Evolutionary conservation across 176 grass and related monocot species (phyloP), one percentile per base, ranked within the genome.

Genomic region (Eleusine indica): DNA sequence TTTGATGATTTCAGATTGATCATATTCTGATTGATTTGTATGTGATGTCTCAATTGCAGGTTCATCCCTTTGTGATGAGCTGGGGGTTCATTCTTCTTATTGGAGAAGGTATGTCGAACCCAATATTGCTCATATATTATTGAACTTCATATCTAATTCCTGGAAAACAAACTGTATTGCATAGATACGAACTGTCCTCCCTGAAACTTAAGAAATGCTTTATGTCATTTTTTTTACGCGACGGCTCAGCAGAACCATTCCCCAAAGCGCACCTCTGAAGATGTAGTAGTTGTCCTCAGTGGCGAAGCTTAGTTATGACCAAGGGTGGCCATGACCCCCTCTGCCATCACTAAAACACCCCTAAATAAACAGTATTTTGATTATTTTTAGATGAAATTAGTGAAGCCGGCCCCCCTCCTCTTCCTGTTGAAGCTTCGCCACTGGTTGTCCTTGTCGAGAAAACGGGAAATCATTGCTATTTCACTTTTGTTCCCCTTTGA

Each of bases 71-170:
- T 38, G 89, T 95, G 77, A 98, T 98, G 93, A 52, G 66, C 9
- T 92, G 92, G 88, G 96, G 96, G 0, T 98, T 95, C 86, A 94
- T 98, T 85, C 81, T 98, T 77, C 82, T 95, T 9, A 87, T 90
- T 25, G 96, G 96, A 44, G 91, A 98, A 98, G 96, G 95, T 95
- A 91, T 1, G 73, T 40, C 46, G 25, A 30, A 69, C 2, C 62
- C 21, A 53, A 13, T 66, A 40, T 25, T 51, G 10, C 13, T 37
- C 25, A 57, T 65, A 35, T 3, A 43, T 25, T 63, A 62, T 25
- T 28, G 19, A 1, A 68, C 6, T 37, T 35, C 14, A 30, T 5
- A 5, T 6, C 4, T 14, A 37, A 35, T 5, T 66, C 1, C 2
- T 35, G 13, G 9, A 9, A 66, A 66, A 66, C 4, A 35, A 66